Conservation (phyloP, 2,329 filamentous ascomycete genomes). For the Geosmithia morbida region DNA sequence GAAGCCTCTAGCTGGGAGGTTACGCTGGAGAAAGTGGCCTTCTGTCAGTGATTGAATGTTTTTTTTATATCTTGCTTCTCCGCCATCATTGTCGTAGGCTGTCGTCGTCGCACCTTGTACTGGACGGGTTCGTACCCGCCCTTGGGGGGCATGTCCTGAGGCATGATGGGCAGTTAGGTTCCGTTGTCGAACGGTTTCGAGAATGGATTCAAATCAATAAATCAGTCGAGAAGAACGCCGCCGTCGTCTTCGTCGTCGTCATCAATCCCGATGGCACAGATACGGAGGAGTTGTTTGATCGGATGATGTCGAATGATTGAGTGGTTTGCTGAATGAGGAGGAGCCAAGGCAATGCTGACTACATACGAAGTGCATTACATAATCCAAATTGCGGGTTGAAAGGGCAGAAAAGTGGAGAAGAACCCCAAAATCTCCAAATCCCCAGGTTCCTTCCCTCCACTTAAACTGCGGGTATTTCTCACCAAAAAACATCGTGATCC, state of each 20-base stretch:
- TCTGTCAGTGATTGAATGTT: not conserved
- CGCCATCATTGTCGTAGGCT: not conserved
- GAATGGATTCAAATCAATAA: not conserved
- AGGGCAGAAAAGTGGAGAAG: not conserved
- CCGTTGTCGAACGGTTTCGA: too few species aligned
- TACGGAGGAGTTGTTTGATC: not conserved
- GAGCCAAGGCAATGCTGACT: too few species aligned
- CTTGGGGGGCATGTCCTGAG: slow-evolving; percentile 90
- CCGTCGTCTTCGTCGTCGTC: not conserved
- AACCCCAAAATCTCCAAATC: not conserved
- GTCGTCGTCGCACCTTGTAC: slow-evolving; percentile 60
- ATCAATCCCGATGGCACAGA: too few species aligned
- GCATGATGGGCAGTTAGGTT: slow-evolving; percentile 46
- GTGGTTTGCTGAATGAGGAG: not conserved
- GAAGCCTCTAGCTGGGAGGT: slow-evolving; percentile 84
- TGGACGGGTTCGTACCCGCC: slow-evolving; percentile 95
- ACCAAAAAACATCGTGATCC: not conserved
- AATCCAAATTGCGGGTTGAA: not conserved
- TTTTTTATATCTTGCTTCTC: too few species aligned
- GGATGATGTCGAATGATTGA: not conserved
- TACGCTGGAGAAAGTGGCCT: slow-evolving; percentile 44
- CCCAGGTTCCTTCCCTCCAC: not conserved
- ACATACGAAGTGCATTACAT: not conserved
- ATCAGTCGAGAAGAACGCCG: not conserved
- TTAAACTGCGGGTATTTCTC: not conserved